Evolutionary conservation across 1,139 yeast genomes (phyloP), one percentile per base, ranked within the genome.

Genomic region (Suhomyces maxii): DNA sequence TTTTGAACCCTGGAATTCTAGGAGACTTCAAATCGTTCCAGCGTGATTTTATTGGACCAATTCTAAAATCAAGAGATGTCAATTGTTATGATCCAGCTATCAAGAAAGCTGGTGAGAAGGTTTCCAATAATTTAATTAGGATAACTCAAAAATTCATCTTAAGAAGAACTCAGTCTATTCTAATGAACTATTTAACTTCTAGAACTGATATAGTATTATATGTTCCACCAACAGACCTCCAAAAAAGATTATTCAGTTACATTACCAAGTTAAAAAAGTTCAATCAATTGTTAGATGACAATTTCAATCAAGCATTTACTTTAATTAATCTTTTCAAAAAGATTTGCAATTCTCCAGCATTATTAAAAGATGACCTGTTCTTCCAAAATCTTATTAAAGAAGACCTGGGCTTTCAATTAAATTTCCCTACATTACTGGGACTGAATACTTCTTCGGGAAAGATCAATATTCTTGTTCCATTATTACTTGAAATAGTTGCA

Each of bases 181-280:
- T 89, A n/a, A 70, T 78, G 0, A 76, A 79, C 40, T 89, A 82
- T 59, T 68, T 93, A 31, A 91, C 96, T 0, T 78, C 87, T 2
- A 84, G 85, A 58, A 84, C 89, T 0, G 99, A 93, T 58, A 64
- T 83, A n/a, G 76, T 93, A 6, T 53, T 93, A 7, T 89, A 89
- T 61, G 87, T 89, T 49, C 83, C 80, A 11, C 97, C 98, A 0
- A 84, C 93, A 0, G 51, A 59, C 1, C 61, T 73, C 1, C 99
- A 93, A 60, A 50, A 77, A 2, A 62, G 66, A 8, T 60, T 87
- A 3, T 88, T 89, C 61, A 60, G 73, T 28, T 66, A 72, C 14
- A 71, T 86, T n/a, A 57, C 77, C 23, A 65, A 70, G 1, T 74
- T 83, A 0, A 60, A 69, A 13, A 65, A 66, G 12, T 73, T 80